Evolutionary conservation across 345 rosid species (phyloP).

Genomic region (Draba incana): DNA sequence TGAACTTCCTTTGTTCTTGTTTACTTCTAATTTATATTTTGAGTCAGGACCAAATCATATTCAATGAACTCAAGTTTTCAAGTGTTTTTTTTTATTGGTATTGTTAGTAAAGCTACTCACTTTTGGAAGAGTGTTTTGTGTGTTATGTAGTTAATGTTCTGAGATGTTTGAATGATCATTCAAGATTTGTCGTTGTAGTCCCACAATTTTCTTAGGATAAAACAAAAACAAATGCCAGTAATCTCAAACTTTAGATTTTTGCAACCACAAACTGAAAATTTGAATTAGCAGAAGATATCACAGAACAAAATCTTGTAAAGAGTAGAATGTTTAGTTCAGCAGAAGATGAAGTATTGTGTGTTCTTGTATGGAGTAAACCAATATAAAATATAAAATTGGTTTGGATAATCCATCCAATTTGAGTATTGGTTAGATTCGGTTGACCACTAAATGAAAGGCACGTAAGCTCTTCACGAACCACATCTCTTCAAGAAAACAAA

Average conservation of each 20-base stretch:
- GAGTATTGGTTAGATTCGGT: slow-evolving; percentile 16
- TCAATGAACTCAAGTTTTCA: not conserved
- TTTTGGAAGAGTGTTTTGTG: too few relatives aligned
- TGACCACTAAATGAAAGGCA: slow-evolving; percentile 48
- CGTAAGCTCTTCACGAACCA: slow-evolving; percentile 57
- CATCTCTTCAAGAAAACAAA: slow-evolving; percentile 47
- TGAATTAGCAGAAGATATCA: too few relatives aligned
- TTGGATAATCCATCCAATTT: slow-evolving; percentile 2
- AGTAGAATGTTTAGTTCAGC: too few relatives aligned
- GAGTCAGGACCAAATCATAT: not conserved
- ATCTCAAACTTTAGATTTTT: too few relatives aligned
- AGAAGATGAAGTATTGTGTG: too few relatives aligned
- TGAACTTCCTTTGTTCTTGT: slow-evolving; percentile 6
- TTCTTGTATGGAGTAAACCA: not conserved
- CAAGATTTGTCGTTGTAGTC: too few relatives aligned
- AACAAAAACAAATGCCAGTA: too few relatives aligned
- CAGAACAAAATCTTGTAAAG: too few relatives aligned
- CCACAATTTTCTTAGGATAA: too few relatives aligned
- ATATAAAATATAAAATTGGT: not conserved
- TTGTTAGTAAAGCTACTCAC: not conserved
- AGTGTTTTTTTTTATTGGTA: not conserved
- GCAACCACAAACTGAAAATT: too few relatives aligned
- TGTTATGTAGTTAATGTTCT: too few relatives aligned
- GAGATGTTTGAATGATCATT: too few relatives aligned
- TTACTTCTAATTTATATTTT: not conserved